Conservation (phyloP, 768 basidiomycete genomes). For the Rhodotorula babjevae region DNA sequence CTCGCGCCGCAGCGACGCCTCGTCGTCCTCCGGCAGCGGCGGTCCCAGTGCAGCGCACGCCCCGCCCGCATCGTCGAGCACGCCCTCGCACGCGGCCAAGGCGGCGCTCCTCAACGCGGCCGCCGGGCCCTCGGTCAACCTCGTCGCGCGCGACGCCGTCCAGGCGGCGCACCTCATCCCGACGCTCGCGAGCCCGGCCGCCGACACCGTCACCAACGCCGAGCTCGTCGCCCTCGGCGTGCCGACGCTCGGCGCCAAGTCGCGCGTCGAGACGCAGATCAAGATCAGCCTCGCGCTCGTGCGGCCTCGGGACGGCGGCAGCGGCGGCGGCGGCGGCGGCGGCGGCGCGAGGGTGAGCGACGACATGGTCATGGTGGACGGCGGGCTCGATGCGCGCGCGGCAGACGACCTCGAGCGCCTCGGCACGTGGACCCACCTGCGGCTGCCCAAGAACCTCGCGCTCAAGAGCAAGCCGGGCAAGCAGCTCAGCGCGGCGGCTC, state of each 20-base stretch:
- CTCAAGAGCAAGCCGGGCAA: conserved; percentile 80
- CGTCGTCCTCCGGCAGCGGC: neutral
- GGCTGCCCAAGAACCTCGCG: conserved; percentile 71
- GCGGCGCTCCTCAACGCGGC: neutral
- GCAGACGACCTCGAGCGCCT: conserved; percentile 47
- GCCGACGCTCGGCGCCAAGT: conserved; percentile 76
- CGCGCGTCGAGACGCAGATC: conserved; percentile 90
- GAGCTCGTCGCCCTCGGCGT: conserved; percentile 78
- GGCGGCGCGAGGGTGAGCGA: neutral
- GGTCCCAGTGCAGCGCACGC: neutral
- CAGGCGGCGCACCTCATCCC: conserved; percentile 26
- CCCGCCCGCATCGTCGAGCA: neutral
- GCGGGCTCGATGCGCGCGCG: conserved; percentile 23
- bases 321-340: neutral
- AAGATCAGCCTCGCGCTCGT: conserved; percentile 68
- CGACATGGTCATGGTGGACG: conserved; percentile 15
- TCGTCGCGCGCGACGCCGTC: conserved; percentile 38
- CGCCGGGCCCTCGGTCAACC: conserved; percentile 16
- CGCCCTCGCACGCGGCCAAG: neutral
- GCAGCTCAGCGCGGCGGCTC: conserved; percentile 64
- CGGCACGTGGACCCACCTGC: conserved; percentile 85
- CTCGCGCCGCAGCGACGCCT: neutral
- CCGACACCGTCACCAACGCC: conserved; percentile 53
- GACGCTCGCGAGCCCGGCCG: neutral
- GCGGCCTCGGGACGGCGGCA: conserved; percentile 40